Evolutionary conservation across 495 filamentous ascomycete species (phyloP), one percentile per base, ranked within the genome.

Genomic region (Aspergillus baeticus): DNA sequence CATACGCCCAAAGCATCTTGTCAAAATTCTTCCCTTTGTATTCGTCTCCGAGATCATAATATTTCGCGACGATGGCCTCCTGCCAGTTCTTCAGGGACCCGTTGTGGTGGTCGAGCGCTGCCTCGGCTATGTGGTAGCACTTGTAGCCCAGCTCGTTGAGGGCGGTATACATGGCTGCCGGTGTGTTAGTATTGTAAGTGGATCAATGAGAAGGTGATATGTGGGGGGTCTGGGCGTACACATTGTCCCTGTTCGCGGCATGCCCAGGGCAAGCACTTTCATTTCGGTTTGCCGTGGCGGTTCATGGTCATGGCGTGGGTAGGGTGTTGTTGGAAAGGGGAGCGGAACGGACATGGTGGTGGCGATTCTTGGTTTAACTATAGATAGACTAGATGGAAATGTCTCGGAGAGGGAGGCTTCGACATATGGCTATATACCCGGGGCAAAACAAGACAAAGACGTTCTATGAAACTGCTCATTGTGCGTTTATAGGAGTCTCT

Each of bases 1-100:
- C 51, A 54, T 54, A 54, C n/a, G 38, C 38, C 51, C 51, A 54
- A 10, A 54, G 38, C 51, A 44, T 54, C 33, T 22, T 50, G 11
- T 50, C 47, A 37, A 50, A 37, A 11, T 37, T 33, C 4, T 8
- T 14, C 2, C 46, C 46, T 17, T 35, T 35, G n/a, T 15, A 49
- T 0, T 5, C n/a, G 2, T 11, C 4, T 6, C 46, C 46, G 10
- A n/a, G 34, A 1, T 26, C 38, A 7, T 54, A 6, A 15, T 18
- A 54, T 15, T 54, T 54, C 2, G 51, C 38, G 1, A 10, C 15
- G 22, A 54, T 29, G 10, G 38, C 51, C 1, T 20, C 1, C 10
- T 44, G 18, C 38, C 51, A 54, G 38, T 31, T 2, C 1, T 1
- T 22, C 23, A 54, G 36, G 2, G 38, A 43, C n/a, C 35, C 22